These are phyloP conservation scores for Obba rivulosa DNA, from an alignment of 768 basidiomycete species.

Conservation along the genomic window DNA sequence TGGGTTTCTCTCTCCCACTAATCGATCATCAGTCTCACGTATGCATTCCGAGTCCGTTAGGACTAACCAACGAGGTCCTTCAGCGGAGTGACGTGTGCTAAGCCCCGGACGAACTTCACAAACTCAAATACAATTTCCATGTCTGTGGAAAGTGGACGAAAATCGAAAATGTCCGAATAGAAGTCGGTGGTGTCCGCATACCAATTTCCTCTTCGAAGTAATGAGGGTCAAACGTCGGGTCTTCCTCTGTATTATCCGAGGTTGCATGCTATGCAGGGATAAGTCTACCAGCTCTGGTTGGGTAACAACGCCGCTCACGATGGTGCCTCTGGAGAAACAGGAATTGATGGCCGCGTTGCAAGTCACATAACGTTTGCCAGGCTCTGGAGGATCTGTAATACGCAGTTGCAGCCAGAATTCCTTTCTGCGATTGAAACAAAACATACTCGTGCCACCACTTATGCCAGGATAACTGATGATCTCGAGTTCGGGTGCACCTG, in stretches of 20 bases:
- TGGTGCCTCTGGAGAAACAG: slow-evolving; percentile 41
- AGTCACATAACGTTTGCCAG: slow-evolving; percentile 39
- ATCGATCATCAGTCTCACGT: background rate
- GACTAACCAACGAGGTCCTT: slow-evolving; percentile 17
- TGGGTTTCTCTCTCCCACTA: slow-evolving; percentile 25
- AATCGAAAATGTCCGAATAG: background rate
- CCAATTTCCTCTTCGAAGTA: slow-evolving; percentile 28
- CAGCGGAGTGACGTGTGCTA: slow-evolving; percentile 19
- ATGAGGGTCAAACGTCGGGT: slow-evolving; percentile 26
- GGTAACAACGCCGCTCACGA: slow-evolving; percentile 27
- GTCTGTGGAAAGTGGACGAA: slow-evolving; percentile 11
- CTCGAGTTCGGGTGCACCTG: slow-evolving; percentile 22
- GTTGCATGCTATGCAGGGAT: slow-evolving; percentile 22
- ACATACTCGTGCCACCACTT: slow-evolving; percentile 19
- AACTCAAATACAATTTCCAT: slow-evolving; percentile 23
- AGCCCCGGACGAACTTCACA: slow-evolving; percentile 22
- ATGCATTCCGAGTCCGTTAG: too few species aligned
- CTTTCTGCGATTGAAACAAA: background rate
- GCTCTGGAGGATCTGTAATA: slow-evolving; percentile 26
- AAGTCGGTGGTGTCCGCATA: slow-evolving; percentile 2
- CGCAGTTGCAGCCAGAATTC: background rate
- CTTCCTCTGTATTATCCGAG: slow-evolving; percentile 20
- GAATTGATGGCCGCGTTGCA: slow-evolving; percentile 33
- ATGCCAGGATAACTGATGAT: slow-evolving; percentile 25
- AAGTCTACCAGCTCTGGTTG: background rate